Conservation (phyloP, 2,329 filamentous ascomycete species). For the Anisogramma anomala region DNA sequence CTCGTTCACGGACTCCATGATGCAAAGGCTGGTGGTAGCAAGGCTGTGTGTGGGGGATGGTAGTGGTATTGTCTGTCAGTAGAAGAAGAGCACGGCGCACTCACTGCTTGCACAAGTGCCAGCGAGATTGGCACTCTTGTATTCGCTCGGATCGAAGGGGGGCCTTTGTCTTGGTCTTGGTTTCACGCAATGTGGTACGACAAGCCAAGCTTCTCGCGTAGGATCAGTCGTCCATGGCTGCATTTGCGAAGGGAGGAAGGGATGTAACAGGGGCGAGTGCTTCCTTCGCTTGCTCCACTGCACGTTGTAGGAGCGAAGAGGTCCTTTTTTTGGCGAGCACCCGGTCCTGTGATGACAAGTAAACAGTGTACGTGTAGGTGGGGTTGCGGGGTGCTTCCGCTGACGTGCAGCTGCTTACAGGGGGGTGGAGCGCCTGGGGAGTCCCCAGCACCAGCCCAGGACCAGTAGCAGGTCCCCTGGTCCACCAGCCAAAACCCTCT, state of each 20-base stretch:
- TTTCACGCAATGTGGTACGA: constrained; percentile 4
- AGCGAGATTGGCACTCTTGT: not conserved
- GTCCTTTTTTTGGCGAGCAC: too few relatives aligned
- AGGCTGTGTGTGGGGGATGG: not conserved
- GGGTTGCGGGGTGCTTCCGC: not conserved
- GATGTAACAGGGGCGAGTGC: not conserved
- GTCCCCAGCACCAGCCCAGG: too few relatives aligned
- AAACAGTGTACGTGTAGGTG: too few relatives aligned
- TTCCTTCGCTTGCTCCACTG: not conserved
- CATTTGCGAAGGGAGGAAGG: not conserved
- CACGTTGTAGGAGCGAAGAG: not conserved
- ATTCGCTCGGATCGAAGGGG: too few relatives aligned
- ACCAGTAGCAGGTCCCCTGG: too few relatives aligned
- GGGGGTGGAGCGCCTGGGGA: too few relatives aligned
- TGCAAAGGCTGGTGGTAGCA: not conserved
- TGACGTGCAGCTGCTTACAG: too few relatives aligned
- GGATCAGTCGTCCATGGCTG: not conserved
- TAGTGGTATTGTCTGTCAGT: not conserved
- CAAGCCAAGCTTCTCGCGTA: not conserved
- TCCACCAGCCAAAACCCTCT: too few relatives aligned
- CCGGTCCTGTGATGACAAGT: too few relatives aligned
- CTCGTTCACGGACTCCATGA: constrained; percentile 27
- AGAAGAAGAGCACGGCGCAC: too few relatives aligned
- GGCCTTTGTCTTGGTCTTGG: constrained; percentile 12
- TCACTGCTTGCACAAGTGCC: too few relatives aligned